Conservation (phyloP, 495 filamentous ascomycete genomes). For the Aspergillus nidulans region DNA sequence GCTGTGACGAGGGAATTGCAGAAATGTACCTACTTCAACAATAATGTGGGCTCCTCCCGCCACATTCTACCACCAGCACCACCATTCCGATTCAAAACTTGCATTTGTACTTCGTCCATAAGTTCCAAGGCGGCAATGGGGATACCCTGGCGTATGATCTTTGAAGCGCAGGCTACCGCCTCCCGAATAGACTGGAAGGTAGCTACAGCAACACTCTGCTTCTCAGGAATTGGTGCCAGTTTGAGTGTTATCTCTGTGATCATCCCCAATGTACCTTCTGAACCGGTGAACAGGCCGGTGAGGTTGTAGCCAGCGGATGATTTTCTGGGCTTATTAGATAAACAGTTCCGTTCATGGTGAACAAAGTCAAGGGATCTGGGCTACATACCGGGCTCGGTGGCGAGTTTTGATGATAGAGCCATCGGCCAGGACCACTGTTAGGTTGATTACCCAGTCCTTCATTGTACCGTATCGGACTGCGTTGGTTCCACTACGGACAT, state of each 20-base stretch:
- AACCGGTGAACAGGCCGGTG: constrained; percentile 72
- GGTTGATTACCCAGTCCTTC: constrained; percentile 80
- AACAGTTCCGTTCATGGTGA: neutral
- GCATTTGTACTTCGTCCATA: constrained; percentile 84
- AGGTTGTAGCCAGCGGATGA: constrained; percentile 78
- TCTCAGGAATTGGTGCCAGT: constrained; percentile 66
- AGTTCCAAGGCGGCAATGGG: constrained; percentile 80
- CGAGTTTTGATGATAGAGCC: constrained; percentile 78
- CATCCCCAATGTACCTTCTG: constrained; percentile 78
- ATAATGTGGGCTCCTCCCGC: constrained; percentile 74
- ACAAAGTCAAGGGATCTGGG: neutral
- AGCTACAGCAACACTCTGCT: constrained; percentile 69
- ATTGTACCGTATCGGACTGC: constrained; percentile 85
- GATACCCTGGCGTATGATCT: constrained; percentile 68
- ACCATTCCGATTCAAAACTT: constrained; percentile 70
- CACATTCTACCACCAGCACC: constrained; percentile 64
- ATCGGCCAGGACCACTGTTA: constrained; percentile 83
- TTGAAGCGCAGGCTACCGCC: constrained; percentile 69
- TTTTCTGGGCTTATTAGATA: constrained; percentile 40
- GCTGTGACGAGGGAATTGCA: too few relatives aligned
- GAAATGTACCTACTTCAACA: constrained; percentile 68
- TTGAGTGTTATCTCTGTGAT: constrained; percentile 78
- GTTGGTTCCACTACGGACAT: constrained; percentile 44
- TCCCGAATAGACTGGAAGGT: constrained; percentile 66
- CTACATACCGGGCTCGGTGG: constrained; percentile 19